Percentiles rank a stretch among this genome's conserved stretches.
These are phyloP conservation scores for Davidsoniella eucalypti DNA, from an alignment of 2,329 filamentous ascomycete species.

Conservation along the genomic window DNA sequence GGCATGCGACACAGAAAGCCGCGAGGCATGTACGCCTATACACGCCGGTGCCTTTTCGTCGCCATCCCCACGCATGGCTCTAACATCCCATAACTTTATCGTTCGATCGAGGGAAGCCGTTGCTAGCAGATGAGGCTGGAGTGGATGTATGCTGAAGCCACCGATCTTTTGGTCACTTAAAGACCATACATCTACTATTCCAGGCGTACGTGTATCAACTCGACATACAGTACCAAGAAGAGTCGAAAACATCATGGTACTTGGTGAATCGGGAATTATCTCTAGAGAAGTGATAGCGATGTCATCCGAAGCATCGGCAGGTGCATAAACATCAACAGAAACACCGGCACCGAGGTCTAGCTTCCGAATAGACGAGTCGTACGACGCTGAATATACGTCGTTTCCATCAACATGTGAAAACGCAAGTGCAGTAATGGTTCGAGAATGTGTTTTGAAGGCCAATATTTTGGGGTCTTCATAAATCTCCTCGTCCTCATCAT, in stretches of 20 bases:
- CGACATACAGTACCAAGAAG: conserved; percentile 65
- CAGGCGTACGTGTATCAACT: conserved; percentile 40
- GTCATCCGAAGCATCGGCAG: conserved; percentile 50
- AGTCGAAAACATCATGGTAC: conserved; percentile 74
- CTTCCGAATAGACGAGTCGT: conserved; percentile 81
- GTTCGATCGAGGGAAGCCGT: conserved; percentile 83
- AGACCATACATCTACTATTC: conserved; percentile 32
- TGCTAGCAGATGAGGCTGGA: conserved; percentile 64
- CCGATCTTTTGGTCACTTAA: conserved; percentile 90
- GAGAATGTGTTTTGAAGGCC: conserved; percentile 75
- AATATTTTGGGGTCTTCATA: conserved; percentile 62
- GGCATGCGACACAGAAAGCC: conserved; percentile 79
- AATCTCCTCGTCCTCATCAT: conserved; percentile 52
- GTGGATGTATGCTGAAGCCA: conserved; percentile 72
- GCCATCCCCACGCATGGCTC: conserved; percentile 55
- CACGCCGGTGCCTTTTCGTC: conserved; percentile 47
- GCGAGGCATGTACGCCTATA: conserved; percentile 66
- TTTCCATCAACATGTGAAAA: conserved; percentile 60
- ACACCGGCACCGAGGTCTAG: conserved; percentile 68
- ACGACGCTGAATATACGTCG: conserved; percentile 68
- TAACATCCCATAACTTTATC: conserved; percentile 81
- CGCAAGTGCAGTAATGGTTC: conserved; percentile 74
- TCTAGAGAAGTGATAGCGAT: conserved; percentile 73
- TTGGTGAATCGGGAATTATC: conserved; percentile 51
- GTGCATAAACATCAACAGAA: conserved; percentile 68